These are phyloP conservation scores for Leishmania turanica DNA, from an alignment of 208 protist species.

Conservation along the genomic window DNA sequence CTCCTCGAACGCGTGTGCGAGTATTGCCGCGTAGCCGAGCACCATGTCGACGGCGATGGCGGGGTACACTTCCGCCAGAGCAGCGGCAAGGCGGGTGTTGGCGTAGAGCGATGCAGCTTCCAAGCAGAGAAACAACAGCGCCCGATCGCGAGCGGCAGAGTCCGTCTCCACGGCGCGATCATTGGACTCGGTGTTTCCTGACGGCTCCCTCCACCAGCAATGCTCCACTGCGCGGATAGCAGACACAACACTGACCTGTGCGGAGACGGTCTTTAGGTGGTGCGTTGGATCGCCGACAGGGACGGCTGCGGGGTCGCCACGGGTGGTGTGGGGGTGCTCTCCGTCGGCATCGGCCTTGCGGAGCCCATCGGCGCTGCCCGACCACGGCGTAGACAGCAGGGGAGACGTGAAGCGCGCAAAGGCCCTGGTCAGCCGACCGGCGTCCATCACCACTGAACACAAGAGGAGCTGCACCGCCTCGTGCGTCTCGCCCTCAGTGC, in stretches of 20 bases:
- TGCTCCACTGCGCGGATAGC: conserved; percentile 3
- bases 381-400: conserved; percentile 7
- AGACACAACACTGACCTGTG: not conserved
- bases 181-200: not conserved
- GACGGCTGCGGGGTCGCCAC: not conserved
- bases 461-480: conserved; percentile 33
- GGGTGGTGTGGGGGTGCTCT: not conserved
- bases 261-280: not conserved
- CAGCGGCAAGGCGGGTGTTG: conserved; percentile 36
- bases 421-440: conserved; percentile 16
- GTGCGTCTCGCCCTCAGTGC: conserved; percentile 36
- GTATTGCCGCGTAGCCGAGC: conserved; percentile 30
- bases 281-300: not conserved
- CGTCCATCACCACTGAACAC: conserved; percentile 25
- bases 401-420: conserved; percentile 42
- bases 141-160: conserved; percentile 2
- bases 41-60: conserved; percentile 10
- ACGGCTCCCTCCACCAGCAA: not conserved
- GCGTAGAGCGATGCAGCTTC: conserved; percentile 47
- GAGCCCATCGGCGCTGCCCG: not conserved
- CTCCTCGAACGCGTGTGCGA: conserved; percentile 38
- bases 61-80: conserved; percentile 17
- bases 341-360: not conserved
- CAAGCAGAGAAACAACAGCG: conserved; percentile 14
- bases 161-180: not conserved